These are phyloP conservation scores for Amanita polypyramis DNA, from an alignment of 768 basidiomycete genomes.

Conservation along the genomic window DNA sequence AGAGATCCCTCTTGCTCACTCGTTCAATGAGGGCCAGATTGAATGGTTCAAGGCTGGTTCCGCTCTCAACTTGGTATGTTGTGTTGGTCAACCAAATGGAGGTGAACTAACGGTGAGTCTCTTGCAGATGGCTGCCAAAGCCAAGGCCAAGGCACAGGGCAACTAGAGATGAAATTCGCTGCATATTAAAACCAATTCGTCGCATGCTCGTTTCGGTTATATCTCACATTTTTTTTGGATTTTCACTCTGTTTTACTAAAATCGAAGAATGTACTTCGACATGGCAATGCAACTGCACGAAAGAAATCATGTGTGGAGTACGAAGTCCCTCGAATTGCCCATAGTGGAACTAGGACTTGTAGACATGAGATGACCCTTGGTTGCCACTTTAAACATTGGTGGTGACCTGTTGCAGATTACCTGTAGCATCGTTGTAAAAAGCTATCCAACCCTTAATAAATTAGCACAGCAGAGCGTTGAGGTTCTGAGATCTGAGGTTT, in stretches of 20 bases:
- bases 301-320: too few relatives aligned
- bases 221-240: background rate
- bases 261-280: background rate
- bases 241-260: background rate
- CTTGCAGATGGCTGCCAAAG: slow-evolving; percentile 58
- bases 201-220: background rate
- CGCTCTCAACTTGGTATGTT: slow-evolving; percentile 74
- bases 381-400: too few relatives aligned
- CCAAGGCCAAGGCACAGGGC: slow-evolving; percentile 12
- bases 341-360: too few relatives aligned
- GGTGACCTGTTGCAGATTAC: too few relatives aligned
- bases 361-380: too few relatives aligned
- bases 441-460: too few relatives aligned
- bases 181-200: background rate
- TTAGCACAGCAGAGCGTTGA: too few relatives aligned
- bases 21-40: slow-evolving; percentile 96
- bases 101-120: slow-evolving; percentile 9
- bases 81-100: background rate
- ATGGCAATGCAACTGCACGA: too few relatives aligned
- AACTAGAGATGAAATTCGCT: background rate
- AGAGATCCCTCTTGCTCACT: slow-evolving; percentile 75
- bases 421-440: too few relatives aligned
- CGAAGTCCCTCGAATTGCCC: too few relatives aligned
- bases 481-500: too few relatives aligned
- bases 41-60: slow-evolving; percentile 99